Evolutionary conservation across 163 green algal species (phyloP).

Genomic region (Scenedesmus sp.): DNA sequence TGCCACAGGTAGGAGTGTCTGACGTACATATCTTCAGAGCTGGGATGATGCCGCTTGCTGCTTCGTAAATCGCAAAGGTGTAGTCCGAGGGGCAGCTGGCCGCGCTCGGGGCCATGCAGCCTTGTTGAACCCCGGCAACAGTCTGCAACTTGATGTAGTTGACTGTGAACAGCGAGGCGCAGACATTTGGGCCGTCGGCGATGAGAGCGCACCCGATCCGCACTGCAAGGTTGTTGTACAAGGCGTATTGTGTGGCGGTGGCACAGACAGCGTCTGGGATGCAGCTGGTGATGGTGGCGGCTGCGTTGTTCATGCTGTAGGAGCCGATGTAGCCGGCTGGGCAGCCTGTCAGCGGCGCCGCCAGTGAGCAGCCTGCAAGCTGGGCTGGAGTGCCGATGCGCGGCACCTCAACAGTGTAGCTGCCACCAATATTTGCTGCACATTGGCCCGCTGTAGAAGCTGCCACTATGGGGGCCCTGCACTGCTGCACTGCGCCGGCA

Average conservation of each 20-base stretch:
- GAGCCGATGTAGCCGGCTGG: background rate
- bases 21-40: no score
- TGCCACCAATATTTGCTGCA: background rate
- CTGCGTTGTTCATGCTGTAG: background rate
- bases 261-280: background rate
- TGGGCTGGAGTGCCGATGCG: background rate
- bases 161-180: no score
- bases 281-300: background rate
- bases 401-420: background rate
- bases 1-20: no score
- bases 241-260: no score
- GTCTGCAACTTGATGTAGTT: no score
- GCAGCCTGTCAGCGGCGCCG: background rate
- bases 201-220: background rate
- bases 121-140: no score
- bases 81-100: no score
- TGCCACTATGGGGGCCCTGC: background rate
- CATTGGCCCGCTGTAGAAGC: background rate
- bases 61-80: no score
- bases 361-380: background rate
- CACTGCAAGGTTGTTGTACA: no score
- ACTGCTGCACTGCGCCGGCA: background rate
- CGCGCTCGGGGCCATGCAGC: no score
- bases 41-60: no score
- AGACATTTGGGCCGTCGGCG: no score